Base-by-base conservation (phyloP, 805 yeast species). In the Kluyveromyces wickerhamii region DNA sequence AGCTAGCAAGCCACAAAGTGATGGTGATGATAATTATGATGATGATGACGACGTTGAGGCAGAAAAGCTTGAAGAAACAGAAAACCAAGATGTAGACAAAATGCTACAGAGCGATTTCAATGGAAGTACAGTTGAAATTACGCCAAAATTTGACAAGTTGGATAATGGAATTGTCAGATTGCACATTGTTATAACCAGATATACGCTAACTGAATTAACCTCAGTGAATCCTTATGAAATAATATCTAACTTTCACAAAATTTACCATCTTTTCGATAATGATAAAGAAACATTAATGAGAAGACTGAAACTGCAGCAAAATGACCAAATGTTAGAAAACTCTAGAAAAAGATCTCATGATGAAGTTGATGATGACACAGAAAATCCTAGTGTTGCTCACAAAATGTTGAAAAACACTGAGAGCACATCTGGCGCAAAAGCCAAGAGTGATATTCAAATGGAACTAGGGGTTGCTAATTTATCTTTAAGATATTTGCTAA, bases 401-500 rank as follows among this genome's bases (percentile, higher is more conserved):
- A 43, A 41, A 4, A 45, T 38, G 10, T 38, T 38, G 12, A 37
- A 26, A 4, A 41, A 38, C 1, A 35, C 42, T 13, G 41, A 40
- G 2, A 21, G 30, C 6, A 45, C 40, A 7, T 40, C 41, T 7
- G 39, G 32, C 2, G 51, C 45, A 39, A 57, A 49, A 21, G 41
- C 30, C 45, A 29, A 47, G 48, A 23, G 49, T 51, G 32, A 36
- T 14, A 39, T 56, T 9, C 52, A 67, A 5, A 72, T 70, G 39
- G 65, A 67, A 37, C 59, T 75, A 35, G 89, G 89, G 3, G 86
- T 88, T 3, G 88, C 86, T 1, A 80, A 77, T 45, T 59, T 81
- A 23, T 77, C 87, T 3, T 63, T 92, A 34, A 85, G 87, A 51
- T 88, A 94, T 55, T 67, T 92, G 32, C 63, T 92, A 20, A 72